Evolutionary conservation across 208 protist genomes (phyloP), one percentile per base, ranked within the genome.

Genomic region (Acanthamoeba royreba): DNA sequence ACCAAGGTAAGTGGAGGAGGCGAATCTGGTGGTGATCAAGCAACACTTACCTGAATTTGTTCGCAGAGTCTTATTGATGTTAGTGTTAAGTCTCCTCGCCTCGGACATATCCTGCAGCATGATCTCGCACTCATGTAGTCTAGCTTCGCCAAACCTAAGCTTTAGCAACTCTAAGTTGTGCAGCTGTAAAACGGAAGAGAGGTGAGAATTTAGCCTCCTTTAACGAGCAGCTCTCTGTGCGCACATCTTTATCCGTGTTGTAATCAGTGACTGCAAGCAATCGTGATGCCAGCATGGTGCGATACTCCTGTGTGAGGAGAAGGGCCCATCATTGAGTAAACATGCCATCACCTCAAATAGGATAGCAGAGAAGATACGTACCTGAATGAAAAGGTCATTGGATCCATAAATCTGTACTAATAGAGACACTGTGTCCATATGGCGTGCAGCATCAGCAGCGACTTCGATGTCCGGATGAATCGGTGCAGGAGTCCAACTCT

Each of bases 101-200:
- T 90, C 83, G 31, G 83, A 58, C 83, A 90, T 69, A 19, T 90
- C 83, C 53, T 69, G 83, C 13, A 90, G 35, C 83, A 90, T 90
- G 83, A 90, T 90, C 38, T 90, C 52, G 52, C 83, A 90, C 46
- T 90, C 83, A 55, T 90, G 83, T 52, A 90, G 49, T 17, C 52
- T 31, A 46, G 53, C 49, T 38, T 90, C 83, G 31, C 83, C 83
- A 25, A 90, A 90, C n/a, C 83, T 45, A 25, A 90, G n/a, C 28
- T 90, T 90, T 7, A 90, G 40, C 83, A 90, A n/a, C 52, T 90
- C 83, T 52, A 90, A 2, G 22, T 58, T 90, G 28, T 66, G 83
- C 0, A 43, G 35, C 83, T 85, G 33, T 81, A n/a, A 81, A 42
- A 31, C 42, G 22, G 4, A 40, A 43, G 77, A 87, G 8, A 87